Percentiles rank a stretch among this genome's conserved stretches.
phyloP scores from a whole-genome alignment of 2,329 filamentous ascomycete genomes.

The Fusarium virguliforme region DNA sequence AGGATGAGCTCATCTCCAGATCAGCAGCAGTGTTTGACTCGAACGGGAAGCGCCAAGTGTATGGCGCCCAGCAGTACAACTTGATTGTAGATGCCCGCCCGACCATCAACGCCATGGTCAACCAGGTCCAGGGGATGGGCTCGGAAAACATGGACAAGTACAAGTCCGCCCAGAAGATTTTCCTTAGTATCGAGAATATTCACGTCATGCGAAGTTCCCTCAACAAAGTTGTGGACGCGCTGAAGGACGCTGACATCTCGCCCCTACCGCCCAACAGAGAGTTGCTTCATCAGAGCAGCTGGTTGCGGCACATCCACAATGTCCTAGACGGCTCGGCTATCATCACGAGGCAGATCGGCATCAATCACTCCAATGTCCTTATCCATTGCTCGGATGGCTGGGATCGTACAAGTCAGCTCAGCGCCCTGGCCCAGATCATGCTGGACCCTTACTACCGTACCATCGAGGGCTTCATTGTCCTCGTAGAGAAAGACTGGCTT shows the following conservation, averaged over 20 bases:
- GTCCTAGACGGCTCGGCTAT: constrained; percentile 88
- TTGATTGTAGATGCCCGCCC: constrained; percentile 96
- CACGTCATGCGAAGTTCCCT: constrained; percentile 97
- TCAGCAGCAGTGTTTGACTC: constrained; percentile 66
- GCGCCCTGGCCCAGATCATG: constrained; percentile 91
- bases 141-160: constrained; percentile 99
- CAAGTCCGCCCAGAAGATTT: constrained; percentile 90
- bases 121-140: constrained; percentile 92
- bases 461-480: constrained; percentile 91
- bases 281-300: constrained; percentile 85
- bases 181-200: constrained; percentile 97
- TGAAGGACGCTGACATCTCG: constrained; percentile 94
- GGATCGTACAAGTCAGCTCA: constrained; percentile 97
- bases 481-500: constrained; percentile 98
- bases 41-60: constrained; percentile 77
- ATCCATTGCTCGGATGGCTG: constrained; percentile 99
- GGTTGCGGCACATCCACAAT: constrained; percentile 90
- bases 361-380: constrained; percentile 93
- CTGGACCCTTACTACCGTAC: constrained; percentile 97
- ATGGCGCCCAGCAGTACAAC: constrained; percentile 93
- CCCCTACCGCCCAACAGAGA: constrained; percentile 87
- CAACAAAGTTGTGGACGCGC: constrained; percentile 86
- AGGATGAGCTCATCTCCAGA: constrained; percentile 75
- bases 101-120: constrained; percentile 93
- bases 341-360: constrained; percentile 89